phyloP scores from a whole-genome alignment of 148 eudicot species.

The Salicornia ramosissima region DNA sequence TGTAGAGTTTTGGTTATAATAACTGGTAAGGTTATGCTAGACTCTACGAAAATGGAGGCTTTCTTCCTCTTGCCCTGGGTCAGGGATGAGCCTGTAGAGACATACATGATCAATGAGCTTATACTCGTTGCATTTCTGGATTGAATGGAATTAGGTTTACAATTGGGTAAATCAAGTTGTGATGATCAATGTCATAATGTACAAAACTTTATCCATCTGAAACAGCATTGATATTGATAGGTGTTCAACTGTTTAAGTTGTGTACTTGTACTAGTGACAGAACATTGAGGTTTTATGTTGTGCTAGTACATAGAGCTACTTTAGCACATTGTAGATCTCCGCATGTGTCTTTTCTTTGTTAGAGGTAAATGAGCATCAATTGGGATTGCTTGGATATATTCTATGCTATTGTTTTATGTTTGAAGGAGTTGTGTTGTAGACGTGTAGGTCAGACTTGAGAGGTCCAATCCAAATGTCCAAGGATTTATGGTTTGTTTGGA shows the following conservation, averaged over 20 bases:
- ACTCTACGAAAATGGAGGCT: too few species aligned
- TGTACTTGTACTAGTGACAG: not conserved
- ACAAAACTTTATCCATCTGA: not conserved
- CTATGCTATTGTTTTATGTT: not conserved
- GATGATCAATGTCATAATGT: not conserved
- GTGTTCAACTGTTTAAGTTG: not conserved
- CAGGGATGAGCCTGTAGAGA: too few species aligned
- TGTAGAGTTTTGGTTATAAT: too few species aligned
- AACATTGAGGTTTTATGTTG: not conserved
- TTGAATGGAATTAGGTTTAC: not conserved
- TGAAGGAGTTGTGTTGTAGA: not conserved
- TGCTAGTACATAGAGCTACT: not conserved
- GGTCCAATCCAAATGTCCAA: not conserved
- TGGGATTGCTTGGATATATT: not conserved
- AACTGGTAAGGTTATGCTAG: too few species aligned
- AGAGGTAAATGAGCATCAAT: not conserved
- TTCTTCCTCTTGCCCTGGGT: too few species aligned
- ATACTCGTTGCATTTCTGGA: not conserved
- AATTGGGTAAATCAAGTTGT: not conserved
- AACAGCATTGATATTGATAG: not conserved
- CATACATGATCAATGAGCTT: not conserved
- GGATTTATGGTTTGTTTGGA: too few species aligned
- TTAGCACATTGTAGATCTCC: not conserved
- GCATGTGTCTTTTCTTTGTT: not conserved
- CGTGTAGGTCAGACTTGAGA: too few species aligned